Percentiles rank a stretch among this genome's conserved stretches.
Evolutionary conservation across 352 stramenopile species (phyloP).

Genomic region (Phytophthora ramorum): DNA sequence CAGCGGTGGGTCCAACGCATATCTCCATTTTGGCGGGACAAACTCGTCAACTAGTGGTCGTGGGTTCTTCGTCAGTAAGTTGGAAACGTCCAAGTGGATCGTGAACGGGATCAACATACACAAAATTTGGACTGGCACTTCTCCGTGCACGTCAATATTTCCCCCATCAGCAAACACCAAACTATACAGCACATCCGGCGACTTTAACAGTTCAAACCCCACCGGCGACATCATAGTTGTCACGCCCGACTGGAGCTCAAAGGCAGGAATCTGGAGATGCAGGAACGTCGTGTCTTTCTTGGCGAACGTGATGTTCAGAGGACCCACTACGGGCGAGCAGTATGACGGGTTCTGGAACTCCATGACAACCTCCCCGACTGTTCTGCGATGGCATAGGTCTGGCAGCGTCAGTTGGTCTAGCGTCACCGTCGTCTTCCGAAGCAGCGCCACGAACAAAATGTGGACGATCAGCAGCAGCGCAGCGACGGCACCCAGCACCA

Average conservation of each 20-base stretch:
- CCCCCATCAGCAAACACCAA: constrained; percentile 54
- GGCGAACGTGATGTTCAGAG: constrained; percentile 57
- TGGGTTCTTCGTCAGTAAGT: constrained; percentile 36
- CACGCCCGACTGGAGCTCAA: constrained; percentile 58
- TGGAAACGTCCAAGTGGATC: constrained; percentile 63
- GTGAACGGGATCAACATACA: constrained; percentile 82
- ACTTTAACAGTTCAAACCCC: constrained; percentile 53
- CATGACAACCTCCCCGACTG: constrained; percentile 57
- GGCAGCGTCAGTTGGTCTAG: constrained; percentile 69
- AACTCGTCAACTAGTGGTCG: neutral
- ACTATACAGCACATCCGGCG: constrained; percentile 52
- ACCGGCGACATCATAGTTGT: constrained; percentile 60
- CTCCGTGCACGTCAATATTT: constrained; percentile 55
- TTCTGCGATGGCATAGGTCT: constrained; percentile 70
- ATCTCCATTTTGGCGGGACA: constrained; percentile 20
- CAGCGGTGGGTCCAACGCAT: constrained; percentile 29
- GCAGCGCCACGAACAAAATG: constrained; percentile 65
- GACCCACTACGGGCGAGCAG: constrained; percentile 66
- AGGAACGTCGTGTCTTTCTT: constrained; percentile 67
- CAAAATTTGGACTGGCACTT: constrained; percentile 61
- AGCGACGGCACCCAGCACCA: constrained; percentile 29
- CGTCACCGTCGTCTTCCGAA: constrained; percentile 66
- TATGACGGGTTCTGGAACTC: constrained; percentile 82
- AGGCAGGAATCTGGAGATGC: constrained; percentile 51
- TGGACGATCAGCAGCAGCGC: constrained; percentile 61